Percentiles rank a stretch among this genome's conserved stretches.
Evolutionary conservation across 306 rosid species (phyloP).

Genomic region (Trichosanthes truncata): DNA sequence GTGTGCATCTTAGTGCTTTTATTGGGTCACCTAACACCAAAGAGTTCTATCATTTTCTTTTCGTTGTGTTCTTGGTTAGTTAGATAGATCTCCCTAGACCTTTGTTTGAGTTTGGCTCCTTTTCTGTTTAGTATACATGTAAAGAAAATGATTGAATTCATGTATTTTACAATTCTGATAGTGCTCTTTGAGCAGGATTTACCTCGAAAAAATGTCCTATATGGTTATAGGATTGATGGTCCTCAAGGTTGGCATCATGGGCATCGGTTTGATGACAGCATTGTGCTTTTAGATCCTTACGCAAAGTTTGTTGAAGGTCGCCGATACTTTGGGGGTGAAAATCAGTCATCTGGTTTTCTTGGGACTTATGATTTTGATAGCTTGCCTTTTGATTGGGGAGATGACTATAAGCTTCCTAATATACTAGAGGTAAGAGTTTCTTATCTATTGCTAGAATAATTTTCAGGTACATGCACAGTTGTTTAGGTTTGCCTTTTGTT

Average conservation of each 20-base stretch:
- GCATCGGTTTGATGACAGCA: conserved; percentile 76
- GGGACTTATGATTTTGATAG: conserved; percentile 83
- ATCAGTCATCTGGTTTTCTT: conserved; percentile 49
- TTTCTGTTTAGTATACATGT: not conserved
- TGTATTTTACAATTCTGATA: not conserved
- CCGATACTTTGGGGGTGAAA: conserved; percentile 61
- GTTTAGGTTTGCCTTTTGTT: not conserved
- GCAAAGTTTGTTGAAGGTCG: conserved; percentile 91
- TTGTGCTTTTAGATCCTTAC: conserved; percentile 84
- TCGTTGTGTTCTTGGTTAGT: not conserved
- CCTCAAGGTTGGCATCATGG: conserved; percentile 70
- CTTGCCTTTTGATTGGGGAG: conserved; percentile 90
- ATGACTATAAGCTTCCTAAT: conserved; percentile 70
- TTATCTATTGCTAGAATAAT: conserved; percentile 5
- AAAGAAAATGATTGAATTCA: not conserved
- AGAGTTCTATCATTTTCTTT: not conserved
- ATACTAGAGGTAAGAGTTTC: conserved; percentile 57
- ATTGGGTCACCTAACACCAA: not conserved
- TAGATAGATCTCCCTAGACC: not conserved
- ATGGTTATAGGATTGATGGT: conserved; percentile 81
- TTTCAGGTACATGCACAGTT: not conserved
- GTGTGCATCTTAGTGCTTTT: not conserved
- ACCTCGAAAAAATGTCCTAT: conserved; percentile 59
- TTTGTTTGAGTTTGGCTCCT: not conserved
- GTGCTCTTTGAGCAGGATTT: conserved; percentile 46